phyloP scores from a whole-genome alignment of 1,284 basidiomycete genomes.

The Trametes pubescens region DNA sequence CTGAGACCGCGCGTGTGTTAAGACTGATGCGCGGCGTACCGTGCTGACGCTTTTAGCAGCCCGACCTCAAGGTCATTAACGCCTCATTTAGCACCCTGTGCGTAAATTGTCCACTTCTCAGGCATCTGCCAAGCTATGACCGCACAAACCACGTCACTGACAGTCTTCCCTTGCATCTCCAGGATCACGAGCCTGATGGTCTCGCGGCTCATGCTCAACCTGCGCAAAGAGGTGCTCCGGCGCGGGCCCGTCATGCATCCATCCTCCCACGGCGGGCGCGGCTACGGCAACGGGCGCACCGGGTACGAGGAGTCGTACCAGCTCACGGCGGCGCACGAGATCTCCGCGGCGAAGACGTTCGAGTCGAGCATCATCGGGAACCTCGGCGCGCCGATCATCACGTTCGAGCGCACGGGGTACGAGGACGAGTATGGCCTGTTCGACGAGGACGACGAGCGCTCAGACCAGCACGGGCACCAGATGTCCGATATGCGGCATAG shows the following conservation, averaged over 20 bases:
- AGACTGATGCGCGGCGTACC: slow-evolving; percentile 10
- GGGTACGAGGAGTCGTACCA: slow-evolving; percentile 18
- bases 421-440: slow-evolving; percentile 23
- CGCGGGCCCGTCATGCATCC: slow-evolving; percentile 26
- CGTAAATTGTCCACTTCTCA: background rate
- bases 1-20: slow-evolving; percentile 9
- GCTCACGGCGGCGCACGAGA: slow-evolving; percentile 11
- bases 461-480: background rate
- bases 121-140: background rate
- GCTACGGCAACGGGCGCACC: background rate
- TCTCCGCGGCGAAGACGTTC: slow-evolving; percentile 28
- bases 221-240: slow-evolving; percentile 34
- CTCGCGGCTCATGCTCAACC: slow-evolving; percentile 41
- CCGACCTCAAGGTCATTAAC: slow-evolving; percentile 40
- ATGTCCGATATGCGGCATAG: background rate
- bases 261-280: slow-evolving; percentile 6
- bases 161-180: background rate
- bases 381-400: slow-evolving; percentile 37
- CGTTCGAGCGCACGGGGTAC: slow-evolving; percentile 26
- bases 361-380: slow-evolving; percentile 38
- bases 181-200: slow-evolving; percentile 42
- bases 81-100: slow-evolving; percentile 41
- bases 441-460: slow-evolving; percentile 19
- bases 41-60: slow-evolving; percentile 25
- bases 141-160: too few species aligned